Base-by-base conservation (phyloP, 768 basidiomycete genomes). In the Russula dissimulans region DNA sequence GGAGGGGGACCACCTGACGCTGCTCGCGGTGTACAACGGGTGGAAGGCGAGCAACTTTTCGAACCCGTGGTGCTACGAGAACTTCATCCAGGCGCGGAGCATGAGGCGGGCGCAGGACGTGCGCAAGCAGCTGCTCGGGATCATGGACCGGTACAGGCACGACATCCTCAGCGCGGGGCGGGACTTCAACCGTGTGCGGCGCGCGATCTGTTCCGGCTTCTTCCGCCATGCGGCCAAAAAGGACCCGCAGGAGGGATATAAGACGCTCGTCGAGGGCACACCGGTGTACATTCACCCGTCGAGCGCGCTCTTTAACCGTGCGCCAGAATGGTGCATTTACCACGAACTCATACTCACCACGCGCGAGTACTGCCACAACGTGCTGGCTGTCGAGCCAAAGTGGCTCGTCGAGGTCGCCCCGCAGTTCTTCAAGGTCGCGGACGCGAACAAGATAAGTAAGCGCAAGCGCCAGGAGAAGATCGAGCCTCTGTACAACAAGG, bases 111-210 rank as follows among this genome's bases (percentile, higher is more conserved):
- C 95, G 5, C 95, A 98, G 73, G 97, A 99, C 78, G 93, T 99
- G 10, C 78, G 97, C 60, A 99, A 99, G 71, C 97, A 99, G 74
- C 74, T 99, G 56, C 78, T 98, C 44, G 97, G 97, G 62, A 98
- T 99, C 71, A 98, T 99, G 97, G 97, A 99, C 71, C 80, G 97
- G 59, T 97, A 98, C 73, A 98, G 97, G 71, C 97, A 98, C 71
- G 97, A 98, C 67, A 90, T 99, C 61, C 69, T 95, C 43, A 94
- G 91, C 3, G 90, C 92, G 3, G 97, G 97, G 36, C 81, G 80
- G 67, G 95, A 99, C 71, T 97, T 84, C 75, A 98, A 95, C 70
- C 81, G 81, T 17, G 91, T 98, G 9, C 89, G 97, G 41, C 88
- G 89, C 69, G 94, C 97, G 9, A 97, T 99, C 63, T 95, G 93